Percentiles rank a stretch among this genome's conserved stretches.
phyloP scores from a whole-genome alignment of 352 stramenopile genomes.

The Phytophthora fragariaefolia region DNA sequence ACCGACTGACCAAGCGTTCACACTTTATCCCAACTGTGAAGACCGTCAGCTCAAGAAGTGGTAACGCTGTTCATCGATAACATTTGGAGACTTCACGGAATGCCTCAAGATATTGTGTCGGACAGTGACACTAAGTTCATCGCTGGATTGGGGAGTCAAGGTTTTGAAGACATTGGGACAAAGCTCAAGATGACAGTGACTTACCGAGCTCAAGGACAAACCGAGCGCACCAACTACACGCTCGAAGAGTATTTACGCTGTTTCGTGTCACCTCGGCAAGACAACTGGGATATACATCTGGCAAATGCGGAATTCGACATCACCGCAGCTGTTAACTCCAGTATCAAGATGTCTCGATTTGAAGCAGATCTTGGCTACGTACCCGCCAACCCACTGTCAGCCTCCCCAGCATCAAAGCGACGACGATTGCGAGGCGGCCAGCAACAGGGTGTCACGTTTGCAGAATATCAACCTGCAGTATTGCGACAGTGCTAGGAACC shows the following conservation, averaged over 20 bases:
- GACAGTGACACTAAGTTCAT: slow-evolving; percentile 25
- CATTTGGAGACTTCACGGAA: slow-evolving; percentile 10
- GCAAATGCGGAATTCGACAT: slow-evolving; percentile 5
- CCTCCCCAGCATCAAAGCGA: neutral
- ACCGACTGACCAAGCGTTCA: slow-evolving; percentile 7
- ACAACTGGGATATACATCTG: slow-evolving; percentile 19
- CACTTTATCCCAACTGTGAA: slow-evolving; percentile 8
- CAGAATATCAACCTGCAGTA: slow-evolving; percentile 1
- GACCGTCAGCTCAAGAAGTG: slow-evolving; percentile 6
- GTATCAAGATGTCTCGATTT: slow-evolving; percentile 8
- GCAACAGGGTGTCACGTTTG: neutral
- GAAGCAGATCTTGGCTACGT: slow-evolving; percentile 12
- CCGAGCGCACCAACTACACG: slow-evolving; percentile 15
- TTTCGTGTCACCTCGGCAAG: slow-evolving; percentile 12
- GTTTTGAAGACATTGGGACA: neutral
- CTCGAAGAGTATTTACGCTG: slow-evolving; percentile 16
- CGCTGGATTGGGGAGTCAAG: slow-evolving; percentile 15
- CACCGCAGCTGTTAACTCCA: neutral
- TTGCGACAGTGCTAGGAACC: slow-evolving; percentile 14
- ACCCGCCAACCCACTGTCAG: neutral
- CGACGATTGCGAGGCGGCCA: neutral
- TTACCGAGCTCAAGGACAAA: slow-evolving; percentile 19
- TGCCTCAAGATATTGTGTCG: slow-evolving; percentile 15
- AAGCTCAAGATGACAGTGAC: slow-evolving; percentile 22
- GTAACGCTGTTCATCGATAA: slow-evolving; percentile 13